Conservation (phyloP, 306 rosid species). For the Mimosa bimucronata region DNA sequence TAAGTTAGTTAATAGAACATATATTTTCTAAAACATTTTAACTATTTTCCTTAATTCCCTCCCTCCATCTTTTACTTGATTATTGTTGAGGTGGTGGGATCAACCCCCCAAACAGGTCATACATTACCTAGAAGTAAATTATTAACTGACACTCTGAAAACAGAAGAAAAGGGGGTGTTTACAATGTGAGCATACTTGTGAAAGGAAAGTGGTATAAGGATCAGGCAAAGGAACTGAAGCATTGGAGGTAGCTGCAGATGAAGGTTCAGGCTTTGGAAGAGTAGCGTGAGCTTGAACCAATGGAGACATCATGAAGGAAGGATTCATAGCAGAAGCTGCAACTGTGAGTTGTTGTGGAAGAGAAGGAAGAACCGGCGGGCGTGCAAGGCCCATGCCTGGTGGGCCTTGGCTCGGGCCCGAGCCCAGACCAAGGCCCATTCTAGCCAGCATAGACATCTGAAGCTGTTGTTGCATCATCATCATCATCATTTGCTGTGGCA, state of each 20-base stretch:
- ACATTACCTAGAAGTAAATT: too few relatives aligned
- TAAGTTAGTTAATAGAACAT: too few relatives aligned
- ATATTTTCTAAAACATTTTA: too few relatives aligned
- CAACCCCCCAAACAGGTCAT: too few relatives aligned
- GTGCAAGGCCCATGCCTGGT: slow-evolving; percentile 43
- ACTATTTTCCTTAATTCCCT: too few relatives aligned
- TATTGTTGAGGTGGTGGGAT: too few relatives aligned
- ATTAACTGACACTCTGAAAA: background rate
- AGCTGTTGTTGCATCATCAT: slow-evolving; percentile 63
- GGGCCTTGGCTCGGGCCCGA: slow-evolving; percentile 29
- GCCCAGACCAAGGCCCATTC: slow-evolving; percentile 22
- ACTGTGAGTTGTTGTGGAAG: slow-evolving; percentile 28
- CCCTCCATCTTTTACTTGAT: too few relatives aligned
- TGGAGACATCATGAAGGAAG: slow-evolving; percentile 43
- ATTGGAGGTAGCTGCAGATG: slow-evolving; percentile 27
- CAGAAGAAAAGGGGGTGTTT: background rate
- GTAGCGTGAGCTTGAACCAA: slow-evolving; percentile 32
- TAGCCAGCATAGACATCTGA: slow-evolving; percentile 62
- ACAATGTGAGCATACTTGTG: slow-evolving; percentile 50
- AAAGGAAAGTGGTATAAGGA: slow-evolving; percentile 43
- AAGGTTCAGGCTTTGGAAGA: slow-evolving; percentile 37
- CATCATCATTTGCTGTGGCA: slow-evolving; percentile 45
- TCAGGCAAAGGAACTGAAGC: slow-evolving; percentile 28
- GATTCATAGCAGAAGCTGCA: slow-evolving; percentile 33
- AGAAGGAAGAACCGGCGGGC: slow-evolving; percentile 17